These are phyloP conservation scores for Flueggea neowawraea DNA, from an alignment of 441 rosid genomes.

Conservation along the genomic window DNA sequence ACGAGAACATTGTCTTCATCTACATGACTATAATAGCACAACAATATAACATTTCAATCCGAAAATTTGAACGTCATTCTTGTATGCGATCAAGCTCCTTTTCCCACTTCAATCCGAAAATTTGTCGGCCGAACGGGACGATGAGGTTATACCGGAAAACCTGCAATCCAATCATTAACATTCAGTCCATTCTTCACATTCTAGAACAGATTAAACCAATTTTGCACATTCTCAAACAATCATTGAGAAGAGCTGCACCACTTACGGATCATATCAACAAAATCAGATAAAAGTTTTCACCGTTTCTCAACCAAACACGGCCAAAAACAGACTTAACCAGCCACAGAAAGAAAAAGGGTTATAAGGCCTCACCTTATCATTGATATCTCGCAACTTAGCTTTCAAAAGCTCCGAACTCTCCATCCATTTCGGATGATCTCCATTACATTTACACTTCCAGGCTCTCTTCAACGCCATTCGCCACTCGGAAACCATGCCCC, in stretches of 20 bases:
- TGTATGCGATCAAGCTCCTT: constrained; percentile 61
- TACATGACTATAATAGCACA: too few species aligned
- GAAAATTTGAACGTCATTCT: constrained; percentile 20
- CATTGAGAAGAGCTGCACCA: too few species aligned
- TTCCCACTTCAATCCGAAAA: constrained; percentile 86
- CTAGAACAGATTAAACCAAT: not conserved
- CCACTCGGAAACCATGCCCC: constrained; percentile 55
- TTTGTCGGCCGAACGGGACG: constrained; percentile 89
- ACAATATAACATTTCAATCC: too few species aligned
- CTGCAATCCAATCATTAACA: constrained; percentile 27
- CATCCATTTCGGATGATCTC: constrained; percentile 46
- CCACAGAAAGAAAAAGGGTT: too few species aligned
- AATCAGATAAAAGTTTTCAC: too few species aligned
- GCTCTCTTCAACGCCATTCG: constrained; percentile 58
- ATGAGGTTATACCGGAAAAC: constrained; percentile 79
- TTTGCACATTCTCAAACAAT: too few species aligned
- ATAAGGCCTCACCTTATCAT: constrained; percentile 45
- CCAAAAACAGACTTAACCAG: too few species aligned
- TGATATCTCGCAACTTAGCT: constrained; percentile 54
- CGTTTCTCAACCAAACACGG: too few species aligned
- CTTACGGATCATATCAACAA: too few species aligned
- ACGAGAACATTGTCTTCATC: too few species aligned
- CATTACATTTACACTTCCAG: constrained; percentile 43
- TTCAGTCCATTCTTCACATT: constrained; percentile 1
- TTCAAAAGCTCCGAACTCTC: constrained; percentile 42